phyloP scores from a whole-genome alignment of 208 protist genomes.

The Acanthamoeba healyi region DNA sequence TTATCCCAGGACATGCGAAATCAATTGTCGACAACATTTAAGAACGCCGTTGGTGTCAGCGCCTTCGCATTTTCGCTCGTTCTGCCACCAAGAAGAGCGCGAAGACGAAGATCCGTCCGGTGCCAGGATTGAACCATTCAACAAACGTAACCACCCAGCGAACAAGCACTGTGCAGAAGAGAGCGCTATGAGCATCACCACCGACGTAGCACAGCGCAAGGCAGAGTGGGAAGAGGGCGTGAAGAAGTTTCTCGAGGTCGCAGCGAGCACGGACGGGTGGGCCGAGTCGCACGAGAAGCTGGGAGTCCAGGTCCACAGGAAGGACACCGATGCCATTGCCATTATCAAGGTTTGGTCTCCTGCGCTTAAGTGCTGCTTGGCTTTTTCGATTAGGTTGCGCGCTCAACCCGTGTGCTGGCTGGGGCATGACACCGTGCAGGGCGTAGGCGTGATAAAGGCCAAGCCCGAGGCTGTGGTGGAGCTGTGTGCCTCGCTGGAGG shows the following conservation, averaged over 20 bases:
- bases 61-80: background rate
- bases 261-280: constrained; percentile 18
- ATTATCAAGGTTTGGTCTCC: constrained; percentile 50
- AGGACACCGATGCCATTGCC: constrained; percentile 27
- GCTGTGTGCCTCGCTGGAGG: constrained; percentile 4
- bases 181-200: background rate
- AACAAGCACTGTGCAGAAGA: background rate
- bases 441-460: constrained; percentile 25
- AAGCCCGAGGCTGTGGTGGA: constrained; percentile 48
- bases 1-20: too few species aligned
- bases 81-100: too few species aligned
- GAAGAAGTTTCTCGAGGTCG: constrained; percentile 23
- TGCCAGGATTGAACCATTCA: too few species aligned
- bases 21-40: too few species aligned
- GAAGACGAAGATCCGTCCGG: too few species aligned
- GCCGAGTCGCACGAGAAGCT: constrained; percentile 40
- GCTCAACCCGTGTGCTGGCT: too few species aligned
- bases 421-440: background rate
- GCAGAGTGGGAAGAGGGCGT: constrained; percentile 48
- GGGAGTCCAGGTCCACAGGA: constrained; percentile 12
- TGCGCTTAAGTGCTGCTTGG: too few species aligned
- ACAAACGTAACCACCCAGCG: background rate
- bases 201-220: constrained; percentile 4
- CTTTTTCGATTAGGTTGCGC: too few species aligned
- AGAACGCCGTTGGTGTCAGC: too few species aligned